Conservation (phyloP, 2,329 filamentous ascomycete genomes). For the Penicillium sumatraense region DNA sequence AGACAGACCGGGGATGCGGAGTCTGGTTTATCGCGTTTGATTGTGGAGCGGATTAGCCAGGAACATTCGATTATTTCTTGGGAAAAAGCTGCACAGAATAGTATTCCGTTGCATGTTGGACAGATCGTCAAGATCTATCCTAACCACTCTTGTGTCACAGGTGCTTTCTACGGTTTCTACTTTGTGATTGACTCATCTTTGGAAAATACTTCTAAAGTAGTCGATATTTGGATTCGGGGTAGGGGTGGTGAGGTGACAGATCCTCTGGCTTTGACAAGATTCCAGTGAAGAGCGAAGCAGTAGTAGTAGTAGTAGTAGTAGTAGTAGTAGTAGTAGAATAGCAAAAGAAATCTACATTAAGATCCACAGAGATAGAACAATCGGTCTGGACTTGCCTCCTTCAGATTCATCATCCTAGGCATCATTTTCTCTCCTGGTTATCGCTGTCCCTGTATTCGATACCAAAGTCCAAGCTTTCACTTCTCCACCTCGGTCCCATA, state of each 20-base stretch:
- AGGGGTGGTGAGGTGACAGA: constrained; percentile 20
- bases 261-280: constrained; percentile 8
- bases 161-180: constrained; percentile 73
- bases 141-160: constrained; percentile 80
- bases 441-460: too few relatives aligned
- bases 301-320: too few relatives aligned
- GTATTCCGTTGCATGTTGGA: constrained; percentile 62
- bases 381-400: too few relatives aligned
- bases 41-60: constrained; percentile 73
- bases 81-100: constrained; percentile 49
- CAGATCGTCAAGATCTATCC: constrained; percentile 74
- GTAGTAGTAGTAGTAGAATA: not conserved
- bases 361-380: too few relatives aligned
- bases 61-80: constrained; percentile 77
- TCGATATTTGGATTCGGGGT: constrained; percentile 73
- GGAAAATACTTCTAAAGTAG: constrained; percentile 61
- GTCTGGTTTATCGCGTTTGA: constrained; percentile 58
- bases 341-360: not conserved
- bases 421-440: too few relatives aligned
- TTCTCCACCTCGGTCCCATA: too few relatives aligned
- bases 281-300: too few relatives aligned
- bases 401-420: too few relatives aligned
- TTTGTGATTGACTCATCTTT: constrained; percentile 69
- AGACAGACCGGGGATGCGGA: constrained; percentile 41
- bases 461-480: too few relatives aligned